Evolutionary conservation across 208 protist genomes (phyloP).

Genomic region (Trichomonas vaginalis): DNA sequence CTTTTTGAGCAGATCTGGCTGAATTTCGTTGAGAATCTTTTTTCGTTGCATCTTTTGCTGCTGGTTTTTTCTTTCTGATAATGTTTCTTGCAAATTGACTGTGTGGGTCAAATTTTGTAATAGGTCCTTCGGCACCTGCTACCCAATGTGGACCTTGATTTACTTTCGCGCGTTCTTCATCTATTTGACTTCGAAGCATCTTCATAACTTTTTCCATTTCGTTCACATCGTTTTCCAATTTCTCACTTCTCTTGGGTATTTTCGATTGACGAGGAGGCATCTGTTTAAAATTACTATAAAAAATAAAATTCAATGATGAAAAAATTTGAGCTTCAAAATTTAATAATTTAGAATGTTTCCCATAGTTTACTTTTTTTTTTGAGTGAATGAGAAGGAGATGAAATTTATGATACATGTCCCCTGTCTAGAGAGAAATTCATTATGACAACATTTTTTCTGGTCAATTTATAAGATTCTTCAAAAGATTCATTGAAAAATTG

Average conservation of each 20-base stretch:
- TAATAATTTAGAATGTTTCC: no score
- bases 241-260: not conserved
- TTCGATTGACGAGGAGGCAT: not conserved
- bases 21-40: not conserved
- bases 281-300: not conserved
- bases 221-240: not conserved
- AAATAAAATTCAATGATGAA: no score
- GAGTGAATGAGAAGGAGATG: no score
- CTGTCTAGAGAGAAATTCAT: no score
- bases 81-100: not conserved
- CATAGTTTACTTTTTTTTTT: no score
- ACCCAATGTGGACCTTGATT: not conserved
- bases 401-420: no score
- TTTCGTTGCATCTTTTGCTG: not conserved
- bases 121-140: not conserved
- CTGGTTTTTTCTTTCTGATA: not conserved
- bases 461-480: no score
- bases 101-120: not conserved
- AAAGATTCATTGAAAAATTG: no score
- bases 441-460: no score
- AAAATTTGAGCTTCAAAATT: no score
- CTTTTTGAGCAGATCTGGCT: not conserved
- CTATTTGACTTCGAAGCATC: not conserved
- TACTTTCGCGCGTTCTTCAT: slow-evolving; percentile 3
- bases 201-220: not conserved